Base-by-base conservation (phyloP, 441 rosid genomes). In the Jatropha podagrica region DNA sequence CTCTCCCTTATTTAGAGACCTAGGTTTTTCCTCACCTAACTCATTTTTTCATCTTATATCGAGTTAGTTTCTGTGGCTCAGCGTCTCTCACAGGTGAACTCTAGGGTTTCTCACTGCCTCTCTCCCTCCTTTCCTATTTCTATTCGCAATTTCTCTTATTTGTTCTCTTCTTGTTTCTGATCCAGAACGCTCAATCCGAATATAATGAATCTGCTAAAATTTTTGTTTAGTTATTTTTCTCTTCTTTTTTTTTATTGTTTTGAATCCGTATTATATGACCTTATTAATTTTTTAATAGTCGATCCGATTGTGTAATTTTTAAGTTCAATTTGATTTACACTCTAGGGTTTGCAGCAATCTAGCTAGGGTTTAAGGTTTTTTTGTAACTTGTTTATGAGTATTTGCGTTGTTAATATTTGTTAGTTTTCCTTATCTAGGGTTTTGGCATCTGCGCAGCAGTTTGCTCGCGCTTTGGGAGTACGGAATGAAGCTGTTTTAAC, bases 281-380 rank as follows among this genome's bases (percentile, higher is more conserved):
- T 56, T 38, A 69, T 26, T 11, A 2, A 14, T 18, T 26, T 48
- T 12, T 27, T 6, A 55, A 72, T 7, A 6, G 0, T 65, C 52
- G 65, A 49, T 69, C 46, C 67, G 62, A 12, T 52, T 69, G 18
- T 46, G 3, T 52, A 0, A 11, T 64, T 41, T 10, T 67, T 40
- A 17, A 3, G 7, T 62, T n/a, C n/a, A 59, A 15, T 68, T 70
- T 26, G 58, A 44, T 69, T 66, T 69, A 5, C 55, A 3, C 11
- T 61, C 42, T 52, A 68, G 65, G 65, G 69, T 79, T 70, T 71
- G 52, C 13, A 27, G 44, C 74, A 69, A 65, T 75, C 70, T 61
- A 32, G 44, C 73, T 27, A 80, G 84, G 87, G 69, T 77, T 82
- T 82, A 76, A 46, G 78, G 65, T 58, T 77, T 78, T 32, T 73